Evolutionary conservation across 106 monocot species (phyloP).

Genomic region (Allium cepa): DNA sequence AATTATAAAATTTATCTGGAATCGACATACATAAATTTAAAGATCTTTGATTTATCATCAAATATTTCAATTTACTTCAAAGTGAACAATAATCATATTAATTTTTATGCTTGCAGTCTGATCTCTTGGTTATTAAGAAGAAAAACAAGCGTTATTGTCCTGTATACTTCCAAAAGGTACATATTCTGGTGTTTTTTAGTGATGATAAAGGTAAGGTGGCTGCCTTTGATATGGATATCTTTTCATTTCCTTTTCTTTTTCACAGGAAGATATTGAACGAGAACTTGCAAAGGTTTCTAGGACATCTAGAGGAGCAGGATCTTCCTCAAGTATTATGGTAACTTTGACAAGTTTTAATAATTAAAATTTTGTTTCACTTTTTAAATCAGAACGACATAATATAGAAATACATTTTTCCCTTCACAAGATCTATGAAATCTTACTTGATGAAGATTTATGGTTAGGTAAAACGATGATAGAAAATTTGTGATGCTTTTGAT

Average conservation of each 20-base stretch:
- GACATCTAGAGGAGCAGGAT: slow-evolving; percentile 37
- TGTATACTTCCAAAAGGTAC: slow-evolving; percentile 96
- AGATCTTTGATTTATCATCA: too few relatives aligned
- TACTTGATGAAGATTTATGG: too few relatives aligned
- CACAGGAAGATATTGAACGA: slow-evolving; percentile 91
- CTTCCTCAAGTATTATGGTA: slow-evolving; percentile 84
- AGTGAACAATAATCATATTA: not conserved
- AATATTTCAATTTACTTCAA: not conserved
- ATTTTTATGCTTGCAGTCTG: slow-evolving; percentile 58
- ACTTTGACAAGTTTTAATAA: not conserved
- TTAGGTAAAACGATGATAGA: too few relatives aligned
- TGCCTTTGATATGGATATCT: not conserved
- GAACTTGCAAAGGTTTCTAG: slow-evolving; percentile 67
- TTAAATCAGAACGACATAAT: too few relatives aligned
- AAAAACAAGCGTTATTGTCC: slow-evolving; percentile 89
- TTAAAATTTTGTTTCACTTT: too few relatives aligned
- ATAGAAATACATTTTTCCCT: too few relatives aligned
- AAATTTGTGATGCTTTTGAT: too few relatives aligned
- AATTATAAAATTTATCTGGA: too few relatives aligned
- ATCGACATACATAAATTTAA: too few relatives aligned
- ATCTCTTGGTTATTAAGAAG: slow-evolving; percentile 84
- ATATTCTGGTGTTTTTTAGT: not conserved
- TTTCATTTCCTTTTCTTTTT: not conserved
- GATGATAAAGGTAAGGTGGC: not conserved
- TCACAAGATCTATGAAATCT: too few relatives aligned